phyloP scores from a whole-genome alignment of 2,329 filamentous ascomycete species.

The Pseudogymnoascus sp. region DNA sequence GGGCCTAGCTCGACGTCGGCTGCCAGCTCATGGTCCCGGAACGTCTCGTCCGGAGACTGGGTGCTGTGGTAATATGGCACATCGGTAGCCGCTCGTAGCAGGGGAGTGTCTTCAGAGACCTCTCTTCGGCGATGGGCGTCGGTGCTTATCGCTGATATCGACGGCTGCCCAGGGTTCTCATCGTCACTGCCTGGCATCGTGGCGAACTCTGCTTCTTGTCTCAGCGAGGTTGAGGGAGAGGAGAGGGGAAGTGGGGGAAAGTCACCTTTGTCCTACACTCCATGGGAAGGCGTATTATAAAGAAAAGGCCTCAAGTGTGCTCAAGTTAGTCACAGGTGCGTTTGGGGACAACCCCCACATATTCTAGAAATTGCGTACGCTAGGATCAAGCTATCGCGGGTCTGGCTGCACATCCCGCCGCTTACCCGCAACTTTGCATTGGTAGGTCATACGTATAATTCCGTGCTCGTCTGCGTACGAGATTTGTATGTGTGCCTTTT shows the following conservation, averaged over 20 bases:
- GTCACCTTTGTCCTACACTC: constrained; percentile 2
- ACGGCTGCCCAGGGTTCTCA: background rate
- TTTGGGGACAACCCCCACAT: constrained; percentile 3
- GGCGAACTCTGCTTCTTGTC: background rate
- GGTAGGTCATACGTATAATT: background rate
- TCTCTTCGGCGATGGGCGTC: background rate
- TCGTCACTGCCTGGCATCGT: background rate
- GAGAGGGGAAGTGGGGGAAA: background rate
- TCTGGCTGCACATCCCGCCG: constrained; percentile 2
- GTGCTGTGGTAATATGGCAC: constrained; percentile 10
- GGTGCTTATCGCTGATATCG: background rate
- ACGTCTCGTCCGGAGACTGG: constrained; percentile 11
- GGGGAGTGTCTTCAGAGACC: constrained; percentile 4
- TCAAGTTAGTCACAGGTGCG: background rate
- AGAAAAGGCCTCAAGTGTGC: background rate
- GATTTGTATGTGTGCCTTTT: background rate
- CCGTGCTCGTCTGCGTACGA: background rate
- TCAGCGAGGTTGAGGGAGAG: background rate
- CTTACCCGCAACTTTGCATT: background rate
- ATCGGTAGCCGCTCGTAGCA: constrained; percentile 11
- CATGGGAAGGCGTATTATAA: background rate
- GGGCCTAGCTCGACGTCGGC: constrained; percentile 20
- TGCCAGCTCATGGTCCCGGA: constrained; percentile 11
- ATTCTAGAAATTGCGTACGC: constrained; percentile 2
- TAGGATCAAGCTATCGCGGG: constrained; percentile 5